Conservation (phyloP, 2,329 filamentous ascomycete genomes). For the Aspergillus tubingensis region DNA sequence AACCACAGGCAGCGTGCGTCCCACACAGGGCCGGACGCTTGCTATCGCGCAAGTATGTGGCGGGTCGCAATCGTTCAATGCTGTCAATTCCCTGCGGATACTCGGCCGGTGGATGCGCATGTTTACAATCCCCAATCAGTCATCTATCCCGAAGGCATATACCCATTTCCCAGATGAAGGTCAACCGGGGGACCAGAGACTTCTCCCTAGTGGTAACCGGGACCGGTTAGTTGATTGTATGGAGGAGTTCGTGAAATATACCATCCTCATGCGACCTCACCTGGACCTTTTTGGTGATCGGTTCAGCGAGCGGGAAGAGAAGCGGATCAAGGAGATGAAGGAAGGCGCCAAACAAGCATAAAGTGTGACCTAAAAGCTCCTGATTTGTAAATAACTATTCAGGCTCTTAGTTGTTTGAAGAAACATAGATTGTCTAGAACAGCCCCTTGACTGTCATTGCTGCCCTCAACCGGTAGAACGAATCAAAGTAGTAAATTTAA, state of each 20-base stretch:
- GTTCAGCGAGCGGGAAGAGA: constrained; percentile 58
- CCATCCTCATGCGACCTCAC: constrained; percentile 63
- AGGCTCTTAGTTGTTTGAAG: no score
- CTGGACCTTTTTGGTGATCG: constrained; percentile 63
- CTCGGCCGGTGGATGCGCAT: constrained; percentile 71
- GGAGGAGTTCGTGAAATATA: constrained; percentile 72
- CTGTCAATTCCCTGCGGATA: constrained; percentile 65
- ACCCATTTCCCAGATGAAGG: constrained; percentile 61
- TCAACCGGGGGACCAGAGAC: constrained; percentile 49
- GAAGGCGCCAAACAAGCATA: no score
- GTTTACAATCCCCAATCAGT: constrained; percentile 68
- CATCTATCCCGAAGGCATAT: constrained; percentile 64
- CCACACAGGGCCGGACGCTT: constrained; percentile 66
- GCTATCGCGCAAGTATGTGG: constrained; percentile 64
- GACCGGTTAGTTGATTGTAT: constrained; percentile 66
- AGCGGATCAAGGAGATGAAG: neutral
- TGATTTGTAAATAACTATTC: no score
- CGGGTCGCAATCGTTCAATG: constrained; percentile 68
- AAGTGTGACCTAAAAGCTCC: fast-evolving
- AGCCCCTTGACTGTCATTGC: no score
- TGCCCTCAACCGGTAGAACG: no score
- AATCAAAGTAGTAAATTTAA: no score
- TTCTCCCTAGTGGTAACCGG: constrained; percentile 59
- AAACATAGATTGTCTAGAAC: no score
- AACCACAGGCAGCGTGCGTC: constrained; percentile 61